A percentile compares a stretch with the other conserved stretches of the same genome.
phyloP scores from a whole-genome alignment of 177 flowering plant genomes.

The Tripterygium wilfordii region DNA sequence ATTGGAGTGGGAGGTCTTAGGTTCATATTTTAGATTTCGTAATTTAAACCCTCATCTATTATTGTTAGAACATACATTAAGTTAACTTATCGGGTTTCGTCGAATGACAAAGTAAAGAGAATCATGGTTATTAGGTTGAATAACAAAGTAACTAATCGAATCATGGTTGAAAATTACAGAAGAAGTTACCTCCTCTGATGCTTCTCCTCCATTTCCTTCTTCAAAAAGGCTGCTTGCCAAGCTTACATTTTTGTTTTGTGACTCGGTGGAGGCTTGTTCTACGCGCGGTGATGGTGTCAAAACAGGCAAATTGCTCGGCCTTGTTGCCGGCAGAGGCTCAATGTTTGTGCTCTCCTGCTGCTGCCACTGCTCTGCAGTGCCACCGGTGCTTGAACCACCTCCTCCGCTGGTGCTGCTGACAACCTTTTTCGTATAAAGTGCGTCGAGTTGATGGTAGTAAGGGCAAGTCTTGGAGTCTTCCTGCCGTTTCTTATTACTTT shows the following conservation, averaged over 20 bases:
- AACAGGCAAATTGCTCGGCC: background rate
- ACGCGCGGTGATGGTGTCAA: constrained; percentile 9
- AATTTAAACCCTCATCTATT: too few species aligned
- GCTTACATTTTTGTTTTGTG: constrained; percentile 22
- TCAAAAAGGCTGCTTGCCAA: constrained; percentile 15
- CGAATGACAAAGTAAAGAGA: too few species aligned
- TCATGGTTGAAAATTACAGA: too few species aligned
- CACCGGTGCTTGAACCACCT: background rate
- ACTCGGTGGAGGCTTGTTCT: constrained; percentile 7
- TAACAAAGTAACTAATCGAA: too few species aligned
- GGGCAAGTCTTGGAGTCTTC: constrained; percentile 77
- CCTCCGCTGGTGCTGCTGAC: constrained; percentile 13
- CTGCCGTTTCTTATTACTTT: constrained; percentile 63
- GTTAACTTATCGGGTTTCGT: too few species aligned
- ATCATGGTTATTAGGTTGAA: too few species aligned
- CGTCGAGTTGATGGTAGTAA: constrained; percentile 59
- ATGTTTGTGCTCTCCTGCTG: constrained; percentile 1
- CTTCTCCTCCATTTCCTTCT: constrained; percentile 21
- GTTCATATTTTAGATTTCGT: too few species aligned
- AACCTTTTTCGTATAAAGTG: constrained; percentile 41
- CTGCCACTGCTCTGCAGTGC: constrained; percentile 13
- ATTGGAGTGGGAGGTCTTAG: too few species aligned
- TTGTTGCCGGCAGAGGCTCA: constrained; percentile 8
- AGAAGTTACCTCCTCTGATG: too few species aligned
- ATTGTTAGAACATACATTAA: too few species aligned